Conservation (phyloP, 495 filamentous ascomycete genomes). For the Aspergillus avenaceus region DNA sequence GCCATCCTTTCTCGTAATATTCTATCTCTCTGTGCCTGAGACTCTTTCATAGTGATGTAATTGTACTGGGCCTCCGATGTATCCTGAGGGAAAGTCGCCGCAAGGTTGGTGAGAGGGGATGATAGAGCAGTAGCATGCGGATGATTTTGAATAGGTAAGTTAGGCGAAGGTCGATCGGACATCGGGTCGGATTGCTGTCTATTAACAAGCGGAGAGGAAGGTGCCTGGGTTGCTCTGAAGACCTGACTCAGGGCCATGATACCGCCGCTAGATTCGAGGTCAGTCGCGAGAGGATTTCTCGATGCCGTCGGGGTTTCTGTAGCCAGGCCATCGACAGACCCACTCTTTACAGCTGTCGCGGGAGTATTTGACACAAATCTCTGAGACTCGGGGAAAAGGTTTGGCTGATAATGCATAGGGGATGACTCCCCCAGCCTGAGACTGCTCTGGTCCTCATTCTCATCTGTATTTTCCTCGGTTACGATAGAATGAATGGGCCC, state of each 20-base stretch:
- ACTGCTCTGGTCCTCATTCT: constrained; percentile 35
- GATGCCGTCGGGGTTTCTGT: constrained; percentile 38
- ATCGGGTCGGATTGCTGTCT: constrained; percentile 32
- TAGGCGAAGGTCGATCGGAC: constrained; percentile 51
- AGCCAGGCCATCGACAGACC: constrained; percentile 21
- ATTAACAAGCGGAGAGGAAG: constrained; percentile 47
- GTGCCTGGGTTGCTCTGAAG: constrained; percentile 49
- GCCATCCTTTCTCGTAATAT: constrained; percentile 35
- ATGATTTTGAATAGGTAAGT: constrained; percentile 41
- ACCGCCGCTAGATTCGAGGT: constrained; percentile 37
- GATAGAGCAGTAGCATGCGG: constrained; percentile 34
- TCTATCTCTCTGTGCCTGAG: constrained; percentile 36
- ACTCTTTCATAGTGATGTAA: constrained; percentile 51
- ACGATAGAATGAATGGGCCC: constrained; percentile 16
- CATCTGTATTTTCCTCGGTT: constrained; percentile 27
- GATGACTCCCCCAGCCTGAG: constrained; percentile 36
- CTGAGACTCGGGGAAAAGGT: constrained; percentile 48
- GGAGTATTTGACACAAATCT: constrained; percentile 45
- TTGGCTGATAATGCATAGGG: constrained; percentile 33
- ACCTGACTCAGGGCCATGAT: constrained; percentile 48
- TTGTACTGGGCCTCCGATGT: constrained; percentile 44
- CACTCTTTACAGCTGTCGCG: constrained; percentile 32
- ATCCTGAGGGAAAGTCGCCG: constrained; percentile 31
- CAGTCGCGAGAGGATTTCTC: constrained; percentile 42
- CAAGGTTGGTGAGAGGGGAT: constrained; percentile 35